phyloP scores from a whole-genome alignment of 805 yeast species.

The Metschnikowia chrysomelidarum region DNA sequence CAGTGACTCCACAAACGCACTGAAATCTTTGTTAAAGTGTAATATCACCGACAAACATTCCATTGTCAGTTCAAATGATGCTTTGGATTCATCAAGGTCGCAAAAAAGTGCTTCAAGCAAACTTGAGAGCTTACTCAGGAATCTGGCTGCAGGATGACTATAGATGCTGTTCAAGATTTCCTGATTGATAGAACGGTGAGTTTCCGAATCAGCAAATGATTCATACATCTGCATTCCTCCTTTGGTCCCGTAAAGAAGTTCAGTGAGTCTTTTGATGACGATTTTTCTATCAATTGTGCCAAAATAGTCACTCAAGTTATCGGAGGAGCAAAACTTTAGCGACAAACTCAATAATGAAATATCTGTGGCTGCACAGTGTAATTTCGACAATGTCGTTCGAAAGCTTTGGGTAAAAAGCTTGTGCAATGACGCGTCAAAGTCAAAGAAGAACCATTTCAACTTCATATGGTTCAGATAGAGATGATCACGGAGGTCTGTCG shows the following conservation, averaged over 20 bases:
- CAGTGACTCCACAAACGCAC: conserved; percentile 17
- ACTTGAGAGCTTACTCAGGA: conserved; percentile 48
- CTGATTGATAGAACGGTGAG: too few relatives aligned
- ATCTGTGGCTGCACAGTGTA: conserved; percentile 21
- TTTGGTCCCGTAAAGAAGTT: conserved; percentile 20
- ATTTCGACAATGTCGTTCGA: conserved; percentile 23
- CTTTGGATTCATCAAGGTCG: conserved; percentile 14
- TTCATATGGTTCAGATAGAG: conserved; percentile 26
- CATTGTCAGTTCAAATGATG: conserved; percentile 20
- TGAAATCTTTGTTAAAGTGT: conserved; percentile 27
- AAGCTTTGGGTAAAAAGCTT: conserved; percentile 30
- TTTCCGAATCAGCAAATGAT: conserved; percentile 19
- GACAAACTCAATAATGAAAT: conserved; percentile 37
- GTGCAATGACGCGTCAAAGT: conserved; percentile 31
- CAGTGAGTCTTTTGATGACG: conserved; percentile 20
- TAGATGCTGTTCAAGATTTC: conserved; percentile 14
- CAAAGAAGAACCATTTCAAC: conserved; percentile 32
- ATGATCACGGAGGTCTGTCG: conserved; percentile 35
- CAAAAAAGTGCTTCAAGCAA: conserved; percentile 38
- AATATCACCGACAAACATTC: conserved; percentile 24
- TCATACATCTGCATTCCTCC: conserved; percentile 18
- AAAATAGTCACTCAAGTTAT: conserved; percentile 21
- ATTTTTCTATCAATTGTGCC: conserved; percentile 19
- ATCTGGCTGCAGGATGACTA: conserved; percentile 45
- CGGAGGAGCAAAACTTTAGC: conserved; percentile 27